Conservation (phyloP, 2,329 filamentous ascomycete genomes). For the Thielaviopsis musarum region DNA sequence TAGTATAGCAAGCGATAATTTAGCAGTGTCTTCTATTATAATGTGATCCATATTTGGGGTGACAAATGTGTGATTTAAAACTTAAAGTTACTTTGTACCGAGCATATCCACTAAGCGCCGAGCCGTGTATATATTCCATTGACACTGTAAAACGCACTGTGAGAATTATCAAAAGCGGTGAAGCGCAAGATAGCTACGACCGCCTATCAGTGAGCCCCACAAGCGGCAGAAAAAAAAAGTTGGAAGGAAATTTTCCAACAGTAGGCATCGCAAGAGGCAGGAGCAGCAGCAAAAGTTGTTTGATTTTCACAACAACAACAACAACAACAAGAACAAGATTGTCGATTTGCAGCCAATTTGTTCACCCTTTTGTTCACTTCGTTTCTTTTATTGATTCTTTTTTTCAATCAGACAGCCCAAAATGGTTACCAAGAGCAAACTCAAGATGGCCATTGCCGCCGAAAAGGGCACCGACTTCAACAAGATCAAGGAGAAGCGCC, state of each 20-base stretch:
- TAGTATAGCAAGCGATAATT: background rate
- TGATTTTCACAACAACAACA: background rate
- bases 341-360: background rate
- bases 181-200: conserved; percentile 5
- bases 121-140: background rate
- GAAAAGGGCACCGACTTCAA: conserved; percentile 38
- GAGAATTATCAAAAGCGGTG: conserved; percentile 2
- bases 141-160: background rate
- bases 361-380: background rate
- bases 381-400: background rate
- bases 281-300: background rate
- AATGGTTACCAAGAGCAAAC: conserved; percentile 30
- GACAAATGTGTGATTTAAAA: no score
- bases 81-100: background rate
- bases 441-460: conserved; percentile 36
- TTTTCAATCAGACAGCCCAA: background rate
- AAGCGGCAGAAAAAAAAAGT: conserved; percentile 11
- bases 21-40: background rate
- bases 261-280: background rate
- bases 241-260: conserved; percentile 9
- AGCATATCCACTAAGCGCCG: background rate
- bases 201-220: conserved; percentile 4
- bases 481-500: conserved; percentile 33
- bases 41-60: no score
- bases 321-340: background rate